Evolutionary conservation across 2,329 filamentous ascomycete species (phyloP).

Genomic region (Alternaria sp.): DNA sequence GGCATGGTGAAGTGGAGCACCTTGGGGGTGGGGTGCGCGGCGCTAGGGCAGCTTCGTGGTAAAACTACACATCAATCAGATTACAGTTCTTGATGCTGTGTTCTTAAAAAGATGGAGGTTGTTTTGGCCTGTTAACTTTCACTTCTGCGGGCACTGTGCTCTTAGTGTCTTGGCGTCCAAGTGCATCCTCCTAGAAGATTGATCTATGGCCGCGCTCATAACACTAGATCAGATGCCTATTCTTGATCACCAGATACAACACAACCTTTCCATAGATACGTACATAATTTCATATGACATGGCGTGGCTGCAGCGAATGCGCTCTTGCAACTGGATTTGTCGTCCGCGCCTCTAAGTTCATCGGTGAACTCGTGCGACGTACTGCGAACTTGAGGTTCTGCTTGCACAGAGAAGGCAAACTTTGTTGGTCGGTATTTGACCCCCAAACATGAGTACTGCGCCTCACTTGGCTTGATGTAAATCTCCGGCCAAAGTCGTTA

Average conservation of each 20-base stretch:
- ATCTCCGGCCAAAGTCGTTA: conserved; percentile 1
- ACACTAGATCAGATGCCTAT: neutral
- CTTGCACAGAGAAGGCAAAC: neutral
- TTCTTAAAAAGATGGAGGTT: neutral
- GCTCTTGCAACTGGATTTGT: neutral
- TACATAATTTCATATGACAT: neutral
- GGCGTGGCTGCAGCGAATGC: neutral
- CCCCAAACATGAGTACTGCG: conserved; percentile 19
- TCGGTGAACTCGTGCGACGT: neutral
- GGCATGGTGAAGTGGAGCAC: conserved; percentile 38
- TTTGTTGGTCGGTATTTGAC: neutral
- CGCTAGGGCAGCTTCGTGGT: conserved; percentile 2
- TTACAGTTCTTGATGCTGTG: neutral
- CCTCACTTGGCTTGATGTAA: conserved; percentile 25
- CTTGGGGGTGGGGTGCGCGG: conserved; percentile 23
- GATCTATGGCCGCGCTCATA: neutral
- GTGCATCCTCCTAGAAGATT: neutral
- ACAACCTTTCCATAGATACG: neutral
- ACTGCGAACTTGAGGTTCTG: neutral
- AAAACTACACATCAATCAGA: neutral
- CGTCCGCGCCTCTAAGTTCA: neutral
- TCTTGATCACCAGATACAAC: neutral
- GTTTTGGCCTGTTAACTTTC: neutral
- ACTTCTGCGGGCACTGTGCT: neutral
- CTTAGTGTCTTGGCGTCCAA: neutral